A percentile compares a stretch with the other conserved stretches of the same genome.
phyloP scores from a whole-genome alignment of 371 early-diverging fungal species.

The Massospora cicadina region DNA sequence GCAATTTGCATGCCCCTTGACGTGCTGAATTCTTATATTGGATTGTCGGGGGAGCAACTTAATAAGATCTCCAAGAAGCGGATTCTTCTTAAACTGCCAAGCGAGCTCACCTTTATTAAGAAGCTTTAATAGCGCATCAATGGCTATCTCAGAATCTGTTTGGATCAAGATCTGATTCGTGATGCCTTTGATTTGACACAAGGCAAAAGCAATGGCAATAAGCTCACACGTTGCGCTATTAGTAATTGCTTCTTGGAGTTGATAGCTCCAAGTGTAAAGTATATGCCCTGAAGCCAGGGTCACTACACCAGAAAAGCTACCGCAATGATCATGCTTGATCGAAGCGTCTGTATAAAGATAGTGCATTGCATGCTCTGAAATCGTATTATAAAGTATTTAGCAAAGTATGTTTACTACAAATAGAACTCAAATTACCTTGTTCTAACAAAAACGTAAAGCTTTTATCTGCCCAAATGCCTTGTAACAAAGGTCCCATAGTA shows the following conservation, averaged over 20 bases:
- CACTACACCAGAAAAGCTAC: slow-evolving; percentile 2
- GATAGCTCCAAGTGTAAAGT: neutral
- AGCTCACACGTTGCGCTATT: neutral
- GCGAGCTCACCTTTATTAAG: neutral
- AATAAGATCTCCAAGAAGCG: neutral
- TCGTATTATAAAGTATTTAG: neutral
- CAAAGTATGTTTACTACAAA: neutral
- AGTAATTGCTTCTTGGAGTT: slow-evolving; percentile 1
- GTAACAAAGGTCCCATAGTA: neutral
- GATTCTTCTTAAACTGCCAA: neutral
- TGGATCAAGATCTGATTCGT: neutral
- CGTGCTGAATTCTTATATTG: neutral
- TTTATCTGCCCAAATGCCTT: neutral
- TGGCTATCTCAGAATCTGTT: neutral
- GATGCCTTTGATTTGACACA: neutral
- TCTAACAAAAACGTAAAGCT: neutral
- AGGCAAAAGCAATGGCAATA: neutral
- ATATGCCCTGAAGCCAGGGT: neutral
- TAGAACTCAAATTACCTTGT: neutral
- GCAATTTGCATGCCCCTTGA: neutral
- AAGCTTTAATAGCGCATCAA: neutral
- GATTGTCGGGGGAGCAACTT: neutral
- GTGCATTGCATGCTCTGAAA: neutral
- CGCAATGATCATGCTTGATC: neutral
- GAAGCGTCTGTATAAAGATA: slow-evolving; percentile 3